Evolutionary conservation across 768 basidiomycete species (phyloP).

Genomic region (Termitomyces sp.): DNA sequence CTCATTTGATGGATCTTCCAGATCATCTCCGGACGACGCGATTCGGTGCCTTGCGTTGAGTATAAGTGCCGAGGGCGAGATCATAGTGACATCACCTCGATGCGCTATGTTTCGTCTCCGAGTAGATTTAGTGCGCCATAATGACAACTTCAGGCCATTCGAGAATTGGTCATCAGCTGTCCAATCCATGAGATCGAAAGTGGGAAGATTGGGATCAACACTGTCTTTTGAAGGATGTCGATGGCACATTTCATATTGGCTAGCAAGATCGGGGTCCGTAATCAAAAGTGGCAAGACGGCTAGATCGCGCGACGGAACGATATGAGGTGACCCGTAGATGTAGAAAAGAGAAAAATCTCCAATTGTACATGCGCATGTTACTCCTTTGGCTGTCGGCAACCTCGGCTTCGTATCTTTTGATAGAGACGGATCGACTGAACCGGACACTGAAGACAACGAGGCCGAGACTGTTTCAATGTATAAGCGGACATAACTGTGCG

Average conservation of each 20-base stretch:
- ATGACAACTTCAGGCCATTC: constrained; percentile 53
- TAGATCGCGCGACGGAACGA: constrained; percentile 18
- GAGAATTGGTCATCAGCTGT: constrained; percentile 40
- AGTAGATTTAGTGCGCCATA: constrained; percentile 56
- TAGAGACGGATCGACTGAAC: background rate
- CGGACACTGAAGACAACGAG: constrained; percentile 24
- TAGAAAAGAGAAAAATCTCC: constrained; percentile 59
- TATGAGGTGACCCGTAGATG: constrained; percentile 31
- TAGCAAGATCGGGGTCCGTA: constrained; percentile 64
- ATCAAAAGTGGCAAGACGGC: constrained; percentile 67
- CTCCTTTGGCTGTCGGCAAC: background rate
- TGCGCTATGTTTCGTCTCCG: constrained; percentile 20
- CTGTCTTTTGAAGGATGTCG: constrained; percentile 36
- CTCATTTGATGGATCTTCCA: constrained; percentile 11
- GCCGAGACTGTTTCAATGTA: constrained; percentile 42
- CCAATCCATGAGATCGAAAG: constrained; percentile 65
- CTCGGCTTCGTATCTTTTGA: background rate
- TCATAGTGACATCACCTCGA: background rate
- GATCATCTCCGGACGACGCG: background rate
- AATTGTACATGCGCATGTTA: constrained; percentile 9
- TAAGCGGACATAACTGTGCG: constrained; percentile 52
- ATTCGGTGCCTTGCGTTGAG: constrained; percentile 3
- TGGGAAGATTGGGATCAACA: constrained; percentile 40
- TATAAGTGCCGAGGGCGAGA: constrained; percentile 8
- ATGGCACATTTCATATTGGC: constrained; percentile 52